These are phyloP conservation scores for Mucor racemosus DNA, from an alignment of 371 early-diverging fungal genomes.

Conservation along the genomic window DNA sequence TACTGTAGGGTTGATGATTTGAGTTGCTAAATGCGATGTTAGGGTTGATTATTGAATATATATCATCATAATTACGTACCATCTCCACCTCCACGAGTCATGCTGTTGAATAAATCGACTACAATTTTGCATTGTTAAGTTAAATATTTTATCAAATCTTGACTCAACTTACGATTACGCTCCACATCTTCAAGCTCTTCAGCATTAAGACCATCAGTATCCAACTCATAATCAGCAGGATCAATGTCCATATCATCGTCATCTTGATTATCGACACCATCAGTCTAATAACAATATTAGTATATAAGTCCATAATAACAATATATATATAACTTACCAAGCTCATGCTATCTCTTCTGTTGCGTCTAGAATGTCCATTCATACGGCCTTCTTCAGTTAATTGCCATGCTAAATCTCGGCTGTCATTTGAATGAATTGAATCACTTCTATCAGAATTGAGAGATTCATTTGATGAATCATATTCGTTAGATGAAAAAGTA, in stretches of 20 bases:
- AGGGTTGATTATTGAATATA: not conserved
- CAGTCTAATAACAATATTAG: not conserved
- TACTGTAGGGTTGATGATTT: constrained; percentile 15
- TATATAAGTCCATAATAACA: not conserved
- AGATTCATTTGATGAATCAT: constrained; percentile 19
- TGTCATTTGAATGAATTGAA: constrained; percentile 21
- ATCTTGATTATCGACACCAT: constrained; percentile 30
- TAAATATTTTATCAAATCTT: too few species aligned
- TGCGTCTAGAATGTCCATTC: not conserved
- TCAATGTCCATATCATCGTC: constrained; percentile 34
- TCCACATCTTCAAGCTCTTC: constrained; percentile 45
- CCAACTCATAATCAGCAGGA: constrained; percentile 27
- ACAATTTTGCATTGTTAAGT: not conserved
- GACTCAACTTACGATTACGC: constrained; percentile 19
- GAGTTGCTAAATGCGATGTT: not conserved
- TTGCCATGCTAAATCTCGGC: constrained; percentile 25
- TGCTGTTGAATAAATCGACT: constrained; percentile 9
- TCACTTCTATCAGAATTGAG: constrained; percentile 24
- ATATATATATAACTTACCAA: not conserved
- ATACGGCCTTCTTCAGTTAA: constrained; percentile 22
- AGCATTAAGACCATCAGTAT: constrained; percentile 34
- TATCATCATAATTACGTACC: not conserved
- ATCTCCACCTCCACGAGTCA: not conserved
- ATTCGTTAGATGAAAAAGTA: constrained; percentile 15
- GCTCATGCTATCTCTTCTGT: not conserved